phyloP scores from a whole-genome alignment of 2,329 filamentous ascomycete species.

The Colletotrichum spinosum region DNA sequence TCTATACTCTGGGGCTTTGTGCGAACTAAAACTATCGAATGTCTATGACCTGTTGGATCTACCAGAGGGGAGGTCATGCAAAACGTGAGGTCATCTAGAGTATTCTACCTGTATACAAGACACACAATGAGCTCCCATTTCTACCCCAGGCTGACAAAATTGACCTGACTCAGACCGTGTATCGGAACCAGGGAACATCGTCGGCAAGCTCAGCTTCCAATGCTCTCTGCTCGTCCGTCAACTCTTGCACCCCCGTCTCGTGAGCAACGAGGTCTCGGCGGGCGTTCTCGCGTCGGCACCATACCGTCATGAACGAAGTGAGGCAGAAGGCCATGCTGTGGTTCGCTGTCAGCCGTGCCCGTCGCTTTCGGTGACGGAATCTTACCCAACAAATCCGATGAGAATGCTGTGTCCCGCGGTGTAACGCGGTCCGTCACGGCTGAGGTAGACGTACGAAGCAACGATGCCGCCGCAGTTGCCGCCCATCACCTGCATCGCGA shows the following conservation, averaged over 20 bases:
- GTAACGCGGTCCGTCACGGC: constrained; percentile 55
- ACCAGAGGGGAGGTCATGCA: too few species aligned
- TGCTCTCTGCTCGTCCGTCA: constrained; percentile 45
- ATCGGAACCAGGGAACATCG: constrained; percentile 47
- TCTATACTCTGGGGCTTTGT: too few species aligned
- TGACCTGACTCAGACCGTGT: constrained; percentile 38
- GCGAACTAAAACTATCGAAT: too few species aligned
- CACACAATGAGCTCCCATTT: too few species aligned
- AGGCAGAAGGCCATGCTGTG: constrained; percentile 44
- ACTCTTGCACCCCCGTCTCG: constrained; percentile 36
- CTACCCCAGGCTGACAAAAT: too few species aligned
- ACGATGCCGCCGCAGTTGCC: constrained; percentile 61
- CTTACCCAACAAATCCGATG: constrained; percentile 46
- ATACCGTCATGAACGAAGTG: constrained; percentile 47
- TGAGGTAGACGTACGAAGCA: constrained; percentile 60
- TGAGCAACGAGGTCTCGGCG: constrained; percentile 42
- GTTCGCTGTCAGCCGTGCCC: constrained; percentile 31
- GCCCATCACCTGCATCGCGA: constrained; percentile 64
- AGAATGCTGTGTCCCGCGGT: constrained; percentile 58
- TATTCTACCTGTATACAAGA: too few species aligned
- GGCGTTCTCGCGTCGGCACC: constrained; percentile 46
- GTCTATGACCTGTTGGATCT: too few species aligned
- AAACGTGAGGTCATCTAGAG: too few species aligned
- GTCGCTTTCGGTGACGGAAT: background rate
- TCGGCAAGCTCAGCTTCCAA: constrained; percentile 47